These are phyloP conservation scores for Skeletonema tropicum DNA, from an alignment of 108 stramenopile genomes.

Conservation along the genomic window DNA sequence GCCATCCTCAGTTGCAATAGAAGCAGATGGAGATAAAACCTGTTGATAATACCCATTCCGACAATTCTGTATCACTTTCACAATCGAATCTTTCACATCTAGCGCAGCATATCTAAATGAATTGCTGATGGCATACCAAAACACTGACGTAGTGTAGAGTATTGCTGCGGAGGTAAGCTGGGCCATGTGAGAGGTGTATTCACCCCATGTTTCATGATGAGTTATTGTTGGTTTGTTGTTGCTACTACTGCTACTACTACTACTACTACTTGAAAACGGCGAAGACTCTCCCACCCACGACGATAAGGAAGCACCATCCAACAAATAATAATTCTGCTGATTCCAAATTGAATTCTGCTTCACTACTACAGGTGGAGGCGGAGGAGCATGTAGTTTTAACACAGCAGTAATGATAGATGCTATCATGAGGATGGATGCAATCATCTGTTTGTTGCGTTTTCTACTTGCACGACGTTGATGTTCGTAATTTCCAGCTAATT, in stretches of 20 bases:
- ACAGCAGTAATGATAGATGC: slow-evolving; percentile 25
- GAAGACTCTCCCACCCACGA: too few relatives aligned
- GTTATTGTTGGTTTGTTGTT: not conserved
- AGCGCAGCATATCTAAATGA: slow-evolving; percentile 26
- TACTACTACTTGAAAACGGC: not conserved
- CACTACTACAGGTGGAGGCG: slow-evolving; percentile 32
- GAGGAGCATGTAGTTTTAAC: slow-evolving; percentile 35
- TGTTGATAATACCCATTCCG: not conserved
- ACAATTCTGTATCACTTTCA: not conserved
- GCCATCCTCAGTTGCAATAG: too few relatives aligned
- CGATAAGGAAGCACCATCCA: too few relatives aligned
- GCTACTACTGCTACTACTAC: too few relatives aligned
- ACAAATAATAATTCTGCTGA: too few relatives aligned
- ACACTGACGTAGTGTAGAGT: slow-evolving; percentile 14
- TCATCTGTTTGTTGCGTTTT: not conserved
- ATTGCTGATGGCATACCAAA: slow-evolving; percentile 42
- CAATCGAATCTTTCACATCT: slow-evolving; percentile 18
- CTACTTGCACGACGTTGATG: not conserved
- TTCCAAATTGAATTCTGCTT: not conserved
- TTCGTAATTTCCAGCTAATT: not conserved
- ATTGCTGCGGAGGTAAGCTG: slow-evolving; percentile 6
- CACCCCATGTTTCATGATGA: slow-evolving; percentile 35
- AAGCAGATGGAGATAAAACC: not conserved
- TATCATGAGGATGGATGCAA: not conserved
- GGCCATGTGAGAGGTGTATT: slow-evolving; percentile 27